Base-by-base conservation (phyloP, 805 yeast genomes). In the Tetrapisispora fleetii region DNA sequence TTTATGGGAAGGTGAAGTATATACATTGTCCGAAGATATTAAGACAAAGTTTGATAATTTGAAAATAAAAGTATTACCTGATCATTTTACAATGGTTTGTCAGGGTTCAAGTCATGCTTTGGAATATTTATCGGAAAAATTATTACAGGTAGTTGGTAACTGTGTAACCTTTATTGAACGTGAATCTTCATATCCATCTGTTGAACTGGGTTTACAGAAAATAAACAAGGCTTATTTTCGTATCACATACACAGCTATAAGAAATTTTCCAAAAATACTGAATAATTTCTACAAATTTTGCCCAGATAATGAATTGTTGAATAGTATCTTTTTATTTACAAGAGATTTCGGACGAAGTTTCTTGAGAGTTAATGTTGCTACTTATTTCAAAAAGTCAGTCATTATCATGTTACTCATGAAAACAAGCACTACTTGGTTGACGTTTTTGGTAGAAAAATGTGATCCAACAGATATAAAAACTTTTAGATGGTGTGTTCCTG, bases 401-500 rank as follows among this genome's bases (percentile, higher is more conserved):
- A 75, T 89, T 10, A 80, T 88, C 27, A 70, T 83, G 68, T 79
- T 80, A 55, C 74, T 93, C 62, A 79, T 93, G 30, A 79, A 80
- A 49, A 67, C 88, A 52, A 78, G 95, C 41, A 79, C 89, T 40
- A 91, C 85, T 48, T 93, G 99, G 99, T 83, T 93, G 17, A 79
- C 88, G 49, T 91, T 89, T 60, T 80, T 93, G 27, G 88, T 91
- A 51, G 96, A 93, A 64, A 97, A 91, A 59, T 93, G 99, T 69
- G 81, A 81, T 16, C 96, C 97, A 1, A 83, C 95, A 0, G 97
- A 91, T 55, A 77, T 84, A 48, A 85, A 81, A 57, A 91, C 98
- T 0, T 93, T 93, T 61, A 74, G 95, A 57, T 93, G 97, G 96
- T 88, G 96, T 65, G 98, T 93, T 22, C 75, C 86, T 14, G 98